These are phyloP conservation scores for Colletotrichum camelliae DNA, from an alignment of 2,329 filamentous ascomycete genomes.

Conservation along the genomic window DNA sequence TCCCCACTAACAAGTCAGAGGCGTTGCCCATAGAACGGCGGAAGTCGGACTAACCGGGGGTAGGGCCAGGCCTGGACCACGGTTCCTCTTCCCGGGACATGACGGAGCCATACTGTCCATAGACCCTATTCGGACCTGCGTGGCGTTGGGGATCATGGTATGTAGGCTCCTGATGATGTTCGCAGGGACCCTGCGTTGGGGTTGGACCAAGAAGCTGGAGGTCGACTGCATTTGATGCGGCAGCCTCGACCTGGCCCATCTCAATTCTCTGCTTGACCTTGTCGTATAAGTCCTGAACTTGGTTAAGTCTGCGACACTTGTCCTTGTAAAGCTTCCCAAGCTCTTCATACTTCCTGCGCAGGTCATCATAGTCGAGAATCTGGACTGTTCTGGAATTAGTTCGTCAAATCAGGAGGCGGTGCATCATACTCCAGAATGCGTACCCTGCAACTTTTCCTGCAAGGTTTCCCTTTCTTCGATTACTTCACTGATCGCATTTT, in stretches of 20 bases:
- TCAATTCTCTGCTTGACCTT: slow-evolving; percentile 63
- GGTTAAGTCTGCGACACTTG: slow-evolving; percentile 72
- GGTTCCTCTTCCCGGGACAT: neutral
- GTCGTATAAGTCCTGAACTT: slow-evolving; percentile 71
- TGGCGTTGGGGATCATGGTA: neutral
- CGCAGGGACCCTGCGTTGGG: neutral
- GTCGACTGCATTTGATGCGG: slow-evolving; percentile 47
- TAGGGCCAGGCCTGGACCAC: slow-evolving; percentile 10
- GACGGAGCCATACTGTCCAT: neutral
- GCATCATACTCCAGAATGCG: slow-evolving; percentile 25
- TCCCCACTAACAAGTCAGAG: slow-evolving; percentile 25
- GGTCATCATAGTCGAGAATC: slow-evolving; percentile 64
- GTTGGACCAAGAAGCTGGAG: neutral
- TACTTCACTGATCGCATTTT: slow-evolving; percentile 76
- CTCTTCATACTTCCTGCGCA: slow-evolving; percentile 76
- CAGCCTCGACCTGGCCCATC: slow-evolving; percentile 58
- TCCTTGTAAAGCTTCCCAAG: slow-evolving; percentile 70
- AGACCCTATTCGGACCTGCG: neutral
- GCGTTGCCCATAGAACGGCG: neutral
- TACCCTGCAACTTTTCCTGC: slow-evolving; percentile 69
- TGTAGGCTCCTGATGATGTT: neutral
- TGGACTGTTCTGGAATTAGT: slow-evolving; percentile 44
- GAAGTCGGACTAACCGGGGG: slow-evolving; percentile 23
- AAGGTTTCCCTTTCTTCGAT: slow-evolving; percentile 74
- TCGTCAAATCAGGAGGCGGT: slow-evolving; percentile 5